These are phyloP conservation scores for Trichaptum fuscoviolaceum DNA, from an alignment of 768 basidiomycete species.

Conservation along the genomic window DNA sequence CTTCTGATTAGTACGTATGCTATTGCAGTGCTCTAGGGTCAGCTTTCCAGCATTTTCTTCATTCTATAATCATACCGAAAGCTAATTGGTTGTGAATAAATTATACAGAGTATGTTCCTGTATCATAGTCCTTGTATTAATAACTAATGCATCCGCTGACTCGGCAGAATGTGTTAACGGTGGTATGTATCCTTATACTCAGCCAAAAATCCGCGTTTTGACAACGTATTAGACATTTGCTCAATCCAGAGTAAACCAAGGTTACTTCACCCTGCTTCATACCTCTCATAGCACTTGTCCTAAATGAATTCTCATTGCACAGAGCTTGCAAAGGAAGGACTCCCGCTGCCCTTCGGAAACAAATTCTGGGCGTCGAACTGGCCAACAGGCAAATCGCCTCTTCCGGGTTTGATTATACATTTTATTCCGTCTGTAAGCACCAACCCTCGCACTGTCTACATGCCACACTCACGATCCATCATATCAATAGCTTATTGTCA, in stretches of 20 bases:
- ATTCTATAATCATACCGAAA: not conserved
- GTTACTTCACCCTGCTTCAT: constrained; percentile 15
- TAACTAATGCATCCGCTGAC: not conserved
- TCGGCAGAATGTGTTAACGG: constrained; percentile 26
- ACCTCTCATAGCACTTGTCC: not conserved
- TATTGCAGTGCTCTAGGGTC: constrained; percentile 30
- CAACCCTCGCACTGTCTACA: not conserved
- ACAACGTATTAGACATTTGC: constrained; percentile 38
- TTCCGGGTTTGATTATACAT: constrained; percentile 52
- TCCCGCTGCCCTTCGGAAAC: constrained; percentile 56
- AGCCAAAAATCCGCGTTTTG: not conserved
- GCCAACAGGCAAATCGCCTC: constrained; percentile 52
- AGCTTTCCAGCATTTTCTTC: constrained; percentile 10
- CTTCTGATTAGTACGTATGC: not conserved
- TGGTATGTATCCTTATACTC: constrained; percentile 16
- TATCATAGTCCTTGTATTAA: not conserved
- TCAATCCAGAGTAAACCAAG: constrained; percentile 48
- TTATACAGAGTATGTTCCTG: not conserved
- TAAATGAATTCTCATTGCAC: not conserved
- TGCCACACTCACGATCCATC: not conserved
- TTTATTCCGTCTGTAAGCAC: constrained; percentile 43
- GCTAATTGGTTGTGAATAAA: constrained; percentile 16
- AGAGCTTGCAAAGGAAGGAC: constrained; percentile 59
- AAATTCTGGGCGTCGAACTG: constrained; percentile 59
- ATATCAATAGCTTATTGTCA: constrained; percentile 38